Evolutionary conservation across 2,329 filamentous ascomycete species (phyloP).

Genomic region (Epichloe gansuensis): DNA sequence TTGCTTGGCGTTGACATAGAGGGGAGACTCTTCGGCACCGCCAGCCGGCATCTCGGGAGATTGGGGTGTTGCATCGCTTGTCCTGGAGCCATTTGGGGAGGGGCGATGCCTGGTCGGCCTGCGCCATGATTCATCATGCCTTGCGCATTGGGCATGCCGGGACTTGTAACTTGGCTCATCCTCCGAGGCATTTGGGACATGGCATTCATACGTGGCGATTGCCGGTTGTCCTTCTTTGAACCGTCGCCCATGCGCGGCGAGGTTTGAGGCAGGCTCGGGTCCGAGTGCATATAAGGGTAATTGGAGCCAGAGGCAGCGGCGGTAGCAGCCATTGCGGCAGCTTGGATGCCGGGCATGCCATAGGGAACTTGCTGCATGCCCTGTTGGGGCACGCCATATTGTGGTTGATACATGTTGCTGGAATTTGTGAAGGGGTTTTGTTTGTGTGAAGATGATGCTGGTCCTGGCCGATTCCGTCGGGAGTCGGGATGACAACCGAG

Average conservation of each 20-base stretch:
- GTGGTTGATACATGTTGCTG: constrained; percentile 63
- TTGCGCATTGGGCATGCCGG: constrained; percentile 60
- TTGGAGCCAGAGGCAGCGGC: constrained; percentile 78
- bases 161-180: constrained; percentile 68
- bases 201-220: constrained; percentile 64
- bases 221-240: constrained; percentile 57
- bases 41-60: constrained; percentile 69
- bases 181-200: constrained; percentile 51
- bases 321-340: constrained; percentile 83
- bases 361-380: constrained; percentile 58
- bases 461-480: background rate
- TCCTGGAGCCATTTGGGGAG: constrained; percentile 48
- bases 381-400: constrained; percentile 61
- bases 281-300: constrained; percentile 61
- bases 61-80: constrained; percentile 55
- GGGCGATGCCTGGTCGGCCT: constrained; percentile 36
- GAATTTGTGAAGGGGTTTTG: constrained; percentile 28
- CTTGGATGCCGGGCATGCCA: constrained; percentile 71
- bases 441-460: constrained; percentile 17
- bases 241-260: constrained; percentile 73
- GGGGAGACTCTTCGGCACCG: constrained; percentile 74
- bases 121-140: constrained; percentile 61
- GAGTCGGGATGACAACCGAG: background rate
- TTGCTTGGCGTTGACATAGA: constrained; percentile 98
- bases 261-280: constrained; percentile 54